Percentiles rank a stretch among this genome's conserved stretches.
phyloP scores from a whole-genome alignment of 352 stramenopile species.

The Phytophthora tentaculata region DNA sequence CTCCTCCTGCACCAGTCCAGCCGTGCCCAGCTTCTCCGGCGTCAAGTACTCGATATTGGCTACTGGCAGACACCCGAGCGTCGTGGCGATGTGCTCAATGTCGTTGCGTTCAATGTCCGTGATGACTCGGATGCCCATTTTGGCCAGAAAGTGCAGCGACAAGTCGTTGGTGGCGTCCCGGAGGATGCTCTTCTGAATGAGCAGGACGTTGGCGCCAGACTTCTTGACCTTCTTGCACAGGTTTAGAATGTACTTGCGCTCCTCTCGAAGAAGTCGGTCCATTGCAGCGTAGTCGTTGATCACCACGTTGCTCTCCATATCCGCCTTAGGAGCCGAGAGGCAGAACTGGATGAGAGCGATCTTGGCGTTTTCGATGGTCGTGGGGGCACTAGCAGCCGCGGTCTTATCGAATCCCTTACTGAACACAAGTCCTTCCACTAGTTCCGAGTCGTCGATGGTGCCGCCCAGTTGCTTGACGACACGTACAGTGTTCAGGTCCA shows the following conservation, averaged over 20 bases:
- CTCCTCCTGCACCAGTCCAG: slow-evolving; percentile 96
- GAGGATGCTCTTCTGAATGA: slow-evolving; percentile 99
- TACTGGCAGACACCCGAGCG: slow-evolving; percentile 95
- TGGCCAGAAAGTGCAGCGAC: slow-evolving; percentile 98
- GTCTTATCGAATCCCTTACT: slow-evolving; percentile 94
- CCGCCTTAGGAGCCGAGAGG: slow-evolving; percentile 98
- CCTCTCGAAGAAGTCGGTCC: slow-evolving; percentile 99
- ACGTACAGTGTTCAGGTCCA: slow-evolving; percentile 98
- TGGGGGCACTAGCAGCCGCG: slow-evolving; percentile 46
- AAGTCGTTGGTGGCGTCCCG: slow-evolving; percentile 99
- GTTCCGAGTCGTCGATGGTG: slow-evolving; percentile 99
- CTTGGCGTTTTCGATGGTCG: slow-evolving; percentile 98
- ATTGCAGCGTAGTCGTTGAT: slow-evolving; percentile 99
- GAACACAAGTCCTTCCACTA: slow-evolving; percentile 98
- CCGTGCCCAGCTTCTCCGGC: slow-evolving; percentile 96
- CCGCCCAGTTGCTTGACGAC: slow-evolving; percentile 98
- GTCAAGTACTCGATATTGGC: slow-evolving; percentile 98
- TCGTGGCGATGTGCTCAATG: slow-evolving; percentile 99
- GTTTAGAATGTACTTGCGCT: slow-evolving; percentile 98
- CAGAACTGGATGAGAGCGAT: slow-evolving; percentile 99
- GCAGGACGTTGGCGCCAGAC: slow-evolving; percentile 97
- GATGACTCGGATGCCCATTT: slow-evolving; percentile 99
- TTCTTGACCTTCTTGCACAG: slow-evolving; percentile 99
- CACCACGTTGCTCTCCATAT: slow-evolving; percentile 99
- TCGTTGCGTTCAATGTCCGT: slow-evolving; percentile 98